These are phyloP conservation scores for Clarireedia homoeocarpa DNA, from an alignment of 2,329 filamentous ascomycete species.

Conservation along the genomic window DNA sequence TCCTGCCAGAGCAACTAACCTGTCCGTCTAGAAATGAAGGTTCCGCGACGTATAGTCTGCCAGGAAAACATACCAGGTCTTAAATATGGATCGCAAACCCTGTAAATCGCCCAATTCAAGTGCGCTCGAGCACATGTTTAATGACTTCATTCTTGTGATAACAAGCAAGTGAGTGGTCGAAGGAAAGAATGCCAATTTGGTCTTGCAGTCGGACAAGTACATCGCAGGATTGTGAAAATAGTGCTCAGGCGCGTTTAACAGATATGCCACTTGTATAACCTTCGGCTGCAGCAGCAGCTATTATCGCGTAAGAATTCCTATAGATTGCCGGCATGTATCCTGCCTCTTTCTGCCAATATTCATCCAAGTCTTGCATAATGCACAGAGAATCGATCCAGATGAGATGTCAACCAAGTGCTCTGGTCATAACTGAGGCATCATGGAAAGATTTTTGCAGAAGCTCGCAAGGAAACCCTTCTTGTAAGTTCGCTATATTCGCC, in stretches of 20 bases:
- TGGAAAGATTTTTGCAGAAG: background rate
- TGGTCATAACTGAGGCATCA: background rate
- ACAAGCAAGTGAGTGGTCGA: background rate
- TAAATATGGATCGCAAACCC: background rate
- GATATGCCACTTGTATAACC: background rate
- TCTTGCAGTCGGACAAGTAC: background rate
- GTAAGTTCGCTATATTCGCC: background rate
- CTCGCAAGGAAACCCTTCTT: background rate
- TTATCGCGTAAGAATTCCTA: background rate
- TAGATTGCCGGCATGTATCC: background rate
- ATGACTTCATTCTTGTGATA: background rate
- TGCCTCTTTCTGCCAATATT: background rate
- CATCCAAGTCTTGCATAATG: background rate
- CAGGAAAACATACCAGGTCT: background rate
- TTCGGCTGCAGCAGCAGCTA: background rate
- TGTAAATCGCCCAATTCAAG: background rate
- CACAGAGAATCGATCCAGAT: background rate
- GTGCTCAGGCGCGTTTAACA: background rate
- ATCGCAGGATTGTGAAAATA: background rate
- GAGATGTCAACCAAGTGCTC: background rate
- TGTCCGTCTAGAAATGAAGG: background rate
- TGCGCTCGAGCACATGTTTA: background rate
- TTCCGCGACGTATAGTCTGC: background rate
- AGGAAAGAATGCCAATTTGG: background rate
- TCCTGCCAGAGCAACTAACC: background rate